Base-by-base conservation (phyloP, 1,139 yeast genomes). In the Wickerhamomyces sp. region DNA sequence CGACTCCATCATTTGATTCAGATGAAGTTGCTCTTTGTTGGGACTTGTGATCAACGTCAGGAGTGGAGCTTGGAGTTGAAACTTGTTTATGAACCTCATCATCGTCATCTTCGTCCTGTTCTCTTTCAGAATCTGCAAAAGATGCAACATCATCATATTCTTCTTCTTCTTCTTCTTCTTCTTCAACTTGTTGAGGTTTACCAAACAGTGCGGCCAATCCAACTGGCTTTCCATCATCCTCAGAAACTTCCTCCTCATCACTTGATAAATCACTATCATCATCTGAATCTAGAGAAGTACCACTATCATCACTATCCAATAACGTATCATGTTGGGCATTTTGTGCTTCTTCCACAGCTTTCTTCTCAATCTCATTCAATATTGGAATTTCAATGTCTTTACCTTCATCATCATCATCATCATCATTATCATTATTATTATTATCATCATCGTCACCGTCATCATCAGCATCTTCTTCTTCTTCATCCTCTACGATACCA, bases 1-100 rank as follows among this genome's bases (percentile, higher is more conserved):
- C 74, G 14, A 83, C 87, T 25, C 72, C 70, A 26, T 62, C 68
- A 12, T 55, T 32, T 52, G 62, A 12, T 46, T 52, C 35, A 48
- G 38, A 29, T 2, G 49, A 37, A 10, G 50, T 28, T 47, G 54
- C 28, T 44, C 57, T 29, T 35, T 52, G 31, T 42, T 51, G 29
- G 34, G 23, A 39, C 38, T 31, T 43, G n/a, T 35, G 35, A 13
- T 41, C 50, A 21, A 31, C 31, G 17, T 49, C 56, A 6, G 64
- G 55, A 17, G 57, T 54, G 11, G 66, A 62, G 13, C 44, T 42
- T 17, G 52, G 47, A 2, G 50, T 50, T 4, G 37, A 30, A 8
- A 31, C 32, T 12, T 34, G 34, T 16, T 47, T 53, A 9, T 32
- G 29, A 9, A 30, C 41, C 27, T 43, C 45, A 13, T 42, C 45